Evolutionary conservation across 78 protist genomes (phyloP), one percentile per base, ranked within the genome.

Genomic region (Bodo saltans): DNA sequence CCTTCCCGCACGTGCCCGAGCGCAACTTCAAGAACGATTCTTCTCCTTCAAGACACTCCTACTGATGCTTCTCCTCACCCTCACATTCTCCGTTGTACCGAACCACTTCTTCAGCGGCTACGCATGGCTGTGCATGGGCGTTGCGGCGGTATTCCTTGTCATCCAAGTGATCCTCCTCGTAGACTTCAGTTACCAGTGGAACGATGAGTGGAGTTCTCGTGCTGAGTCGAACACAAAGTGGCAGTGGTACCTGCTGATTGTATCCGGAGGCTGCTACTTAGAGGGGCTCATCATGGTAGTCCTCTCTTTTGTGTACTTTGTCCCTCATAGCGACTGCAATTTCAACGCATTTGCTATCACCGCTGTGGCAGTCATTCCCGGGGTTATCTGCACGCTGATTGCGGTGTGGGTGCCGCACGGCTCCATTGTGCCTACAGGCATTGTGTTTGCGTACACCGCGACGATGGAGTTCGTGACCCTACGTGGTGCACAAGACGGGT

Each of bases 121-220:
- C 35, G 79, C 79, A 3, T 74, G 42, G 34, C 30, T 74, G 68
- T 42, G 30, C 53, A 4, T 74, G 34, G 3, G 34, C 28, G 47
- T 21, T 28, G 11, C 70, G 11, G 83, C 42, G 37, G 3, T 70
- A 17, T 83, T 83, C 68, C 52, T 83, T 23, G 34, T 83, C 37
- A 27, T 83, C 40, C 87, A 83, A 68, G 39, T 79, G 28, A 29
- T 86, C 29, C 74, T 86, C 30, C 47, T 86, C 33, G 76, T 86
- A 41, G 89, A 86, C 67, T 86, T 86, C n/a, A 52, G 34, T 68
- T 84, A 76, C 74, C 30, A 0, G 38, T 84, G 88, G 88, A 74
- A 74, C 72, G 88, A 84, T 37, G 12, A 3, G 71, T 84, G 88
- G 88, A 73, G 60, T 26, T 25, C 0, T 40, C 8, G 52, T 3